phyloP scores from a whole-genome alignment of 2,329 filamentous ascomycete species.

The Lachnellula cervina region DNA sequence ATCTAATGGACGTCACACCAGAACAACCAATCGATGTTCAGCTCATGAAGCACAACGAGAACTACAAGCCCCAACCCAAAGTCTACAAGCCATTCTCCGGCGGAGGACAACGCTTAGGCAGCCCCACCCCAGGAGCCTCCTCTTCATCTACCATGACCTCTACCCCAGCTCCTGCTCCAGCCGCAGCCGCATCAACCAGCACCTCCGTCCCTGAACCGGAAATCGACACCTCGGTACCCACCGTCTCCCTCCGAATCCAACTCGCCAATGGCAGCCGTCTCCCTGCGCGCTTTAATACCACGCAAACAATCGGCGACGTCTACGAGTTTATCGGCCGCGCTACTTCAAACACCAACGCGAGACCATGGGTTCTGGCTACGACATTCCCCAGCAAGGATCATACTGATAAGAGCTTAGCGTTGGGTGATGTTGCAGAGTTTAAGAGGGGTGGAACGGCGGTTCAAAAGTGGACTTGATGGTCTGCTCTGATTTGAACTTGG shows the following conservation, averaged over 20 bases:
- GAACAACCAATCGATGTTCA: conserved; percentile 77
- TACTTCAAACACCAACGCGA: conserved; percentile 48
- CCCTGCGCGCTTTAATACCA: conserved; percentile 76
- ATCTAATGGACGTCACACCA: conserved; percentile 70
- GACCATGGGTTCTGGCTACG: conserved; percentile 72
- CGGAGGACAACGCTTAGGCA: conserved; percentile 68
- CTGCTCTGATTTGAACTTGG: neutral
- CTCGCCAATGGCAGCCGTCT: conserved; percentile 72
- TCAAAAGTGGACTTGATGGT: conserved; percentile 45
- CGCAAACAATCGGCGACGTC: conserved; percentile 71
- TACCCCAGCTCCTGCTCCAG: conserved; percentile 34
- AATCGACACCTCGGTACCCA: conserved; percentile 63
- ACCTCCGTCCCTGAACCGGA: conserved; percentile 37
- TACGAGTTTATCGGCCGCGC: conserved; percentile 70
- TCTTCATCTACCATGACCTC: conserved; percentile 34
- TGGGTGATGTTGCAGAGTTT: conserved; percentile 60
- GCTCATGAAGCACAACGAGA: conserved; percentile 65
- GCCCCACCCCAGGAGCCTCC: conserved; percentile 64
- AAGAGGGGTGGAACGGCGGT: conserved; percentile 62
- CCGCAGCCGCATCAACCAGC: conserved; percentile 30
- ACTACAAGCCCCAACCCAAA: conserved; percentile 68
- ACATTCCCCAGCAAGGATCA: conserved; percentile 82
- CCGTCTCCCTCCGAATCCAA: conserved; percentile 68
- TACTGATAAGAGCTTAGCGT: conserved; percentile 55
- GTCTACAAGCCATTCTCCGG: conserved; percentile 73